A percentile compares a stretch with the other conserved stretches of the same genome.
Conservation (phyloP, 2,329 filamentous ascomycete species). For the Diplodia corticola region DNA sequence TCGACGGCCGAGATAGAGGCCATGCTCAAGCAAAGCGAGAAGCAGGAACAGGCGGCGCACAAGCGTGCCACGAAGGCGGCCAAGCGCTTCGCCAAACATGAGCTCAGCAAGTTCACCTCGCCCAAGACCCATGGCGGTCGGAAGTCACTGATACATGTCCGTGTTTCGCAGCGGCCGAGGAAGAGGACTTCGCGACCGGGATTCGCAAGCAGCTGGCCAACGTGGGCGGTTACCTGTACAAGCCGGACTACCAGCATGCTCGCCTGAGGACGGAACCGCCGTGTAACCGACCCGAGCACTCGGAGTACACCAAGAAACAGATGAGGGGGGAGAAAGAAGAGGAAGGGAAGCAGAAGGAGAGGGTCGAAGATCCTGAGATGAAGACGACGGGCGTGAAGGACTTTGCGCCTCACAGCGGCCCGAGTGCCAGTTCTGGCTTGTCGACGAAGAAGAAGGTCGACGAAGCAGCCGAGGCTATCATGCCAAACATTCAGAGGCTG, state of each 20-base stretch:
- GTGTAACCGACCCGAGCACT: not conserved
- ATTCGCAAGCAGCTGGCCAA: conserved; percentile 6
- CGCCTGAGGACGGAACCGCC: conserved; percentile 8
- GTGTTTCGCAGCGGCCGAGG: not conserved
- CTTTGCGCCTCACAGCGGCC: not conserved
- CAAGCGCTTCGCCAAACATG: not conserved
- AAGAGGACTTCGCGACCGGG: not conserved
- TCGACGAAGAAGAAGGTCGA: not conserved
- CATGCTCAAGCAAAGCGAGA: not conserved
- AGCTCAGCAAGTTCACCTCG: not conserved
- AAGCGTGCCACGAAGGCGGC: not conserved
- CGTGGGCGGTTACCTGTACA: conserved; percentile 13
- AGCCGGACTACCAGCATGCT: not conserved
- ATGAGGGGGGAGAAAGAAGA: not conserved
- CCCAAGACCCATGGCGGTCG: not conserved
- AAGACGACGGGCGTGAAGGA: not conserved
- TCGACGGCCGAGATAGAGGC: not conserved
- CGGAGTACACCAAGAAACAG: not conserved
- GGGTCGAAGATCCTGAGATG: not conserved
- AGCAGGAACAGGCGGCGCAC: not conserved
- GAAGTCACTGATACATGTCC: not conserved
- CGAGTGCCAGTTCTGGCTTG: not conserved
- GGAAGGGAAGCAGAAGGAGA: not conserved
- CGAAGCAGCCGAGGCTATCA: not conserved
- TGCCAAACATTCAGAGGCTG: not conserved